Percentiles rank a stretch among this genome's conserved stretches.
Evolutionary conservation across 2,329 filamentous ascomycete species (phyloP).

Genomic region (Sarocladiaceae sp.): DNA sequence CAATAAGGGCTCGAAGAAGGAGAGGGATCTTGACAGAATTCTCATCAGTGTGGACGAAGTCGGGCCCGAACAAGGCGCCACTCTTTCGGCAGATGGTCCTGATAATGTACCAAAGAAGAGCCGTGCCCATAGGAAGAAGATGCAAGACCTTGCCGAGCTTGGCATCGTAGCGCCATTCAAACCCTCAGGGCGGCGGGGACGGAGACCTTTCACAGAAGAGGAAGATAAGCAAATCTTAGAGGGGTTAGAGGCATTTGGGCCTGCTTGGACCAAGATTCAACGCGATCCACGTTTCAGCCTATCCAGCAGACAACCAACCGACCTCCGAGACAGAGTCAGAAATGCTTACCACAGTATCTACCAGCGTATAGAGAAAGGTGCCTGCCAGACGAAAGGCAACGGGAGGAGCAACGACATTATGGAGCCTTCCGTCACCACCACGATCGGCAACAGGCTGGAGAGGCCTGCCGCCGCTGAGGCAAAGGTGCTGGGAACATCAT

Average conservation of each 20-base stretch:
- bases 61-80: constrained; percentile 22
- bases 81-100: constrained; percentile 8
- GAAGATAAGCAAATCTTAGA: constrained; percentile 60
- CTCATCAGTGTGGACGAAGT: constrained; percentile 41
- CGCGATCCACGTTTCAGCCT: constrained; percentile 54
- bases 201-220: constrained; percentile 57
- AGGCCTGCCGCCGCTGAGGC: background rate
- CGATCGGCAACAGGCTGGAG: constrained; percentile 40
- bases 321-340: constrained; percentile 58
- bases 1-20: constrained; percentile 42
- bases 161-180: constrained; percentile 61
- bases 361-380: constrained; percentile 50
- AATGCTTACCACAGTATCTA: constrained; percentile 61
- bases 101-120: constrained; percentile 37
- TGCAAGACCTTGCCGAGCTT: constrained; percentile 51
- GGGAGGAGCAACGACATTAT: constrained; percentile 39
- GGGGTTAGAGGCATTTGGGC: constrained; percentile 56
- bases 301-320: constrained; percentile 56
- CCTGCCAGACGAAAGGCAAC: constrained; percentile 37
- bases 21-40: constrained; percentile 51
- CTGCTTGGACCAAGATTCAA: constrained; percentile 63
- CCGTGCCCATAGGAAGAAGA: constrained; percentile 50
- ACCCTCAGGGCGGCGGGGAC: constrained; percentile 55
- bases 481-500: constrained; percentile 26
- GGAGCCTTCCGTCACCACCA: constrained; percentile 48